These are phyloP conservation scores for Lignosus rhinocerotis DNA, from an alignment of 1,284 basidiomycete species.

Conservation along the genomic window DNA sequence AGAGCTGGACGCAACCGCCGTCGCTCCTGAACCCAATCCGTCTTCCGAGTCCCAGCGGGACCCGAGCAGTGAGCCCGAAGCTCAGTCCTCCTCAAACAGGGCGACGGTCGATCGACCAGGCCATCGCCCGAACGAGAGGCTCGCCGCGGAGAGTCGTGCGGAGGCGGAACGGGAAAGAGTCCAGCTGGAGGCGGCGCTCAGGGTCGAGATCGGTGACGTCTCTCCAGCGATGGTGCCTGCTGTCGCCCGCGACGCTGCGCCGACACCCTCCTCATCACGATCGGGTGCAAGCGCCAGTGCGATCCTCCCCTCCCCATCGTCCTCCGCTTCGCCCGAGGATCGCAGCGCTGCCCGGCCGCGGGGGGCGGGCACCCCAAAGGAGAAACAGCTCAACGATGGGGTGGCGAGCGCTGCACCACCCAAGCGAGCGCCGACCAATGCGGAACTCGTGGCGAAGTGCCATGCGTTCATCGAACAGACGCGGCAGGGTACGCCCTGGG, in stretches of 20 bases:
- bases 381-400: conserved; percentile 7
- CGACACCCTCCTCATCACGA: conserved; percentile 10
- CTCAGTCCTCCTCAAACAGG: neutral
- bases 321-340: neutral
- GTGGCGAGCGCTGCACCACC: neutral
- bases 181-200: conserved; percentile 38
- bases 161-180: neutral
- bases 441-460: conserved; percentile 76
- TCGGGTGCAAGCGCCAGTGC: conserved; percentile 6
- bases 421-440: conserved; percentile 41
- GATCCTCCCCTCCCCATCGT: conserved; percentile 8
- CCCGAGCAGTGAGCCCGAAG: conserved; percentile 10
- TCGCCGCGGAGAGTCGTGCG: neutral
- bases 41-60: conserved; percentile 9
- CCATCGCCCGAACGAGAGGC: conserved; percentile 1
- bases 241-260: conserved; percentile 1
- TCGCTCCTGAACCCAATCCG: conserved; percentile 38
- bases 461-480: conserved; percentile 80
- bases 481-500: conserved; percentile 82
- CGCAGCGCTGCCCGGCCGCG: conserved; percentile 9
- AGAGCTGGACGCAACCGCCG: conserved; percentile 51
- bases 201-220: conserved; percentile 42
- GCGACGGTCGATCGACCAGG: conserved; percentile 13
- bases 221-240: conserved; percentile 10
- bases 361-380: conserved; percentile 19